A percentile compares a stretch with the other conserved stretches of the same genome.
phyloP scores from a whole-genome alignment of 768 basidiomycete species.

The Cubamyces lactineus region DNA sequence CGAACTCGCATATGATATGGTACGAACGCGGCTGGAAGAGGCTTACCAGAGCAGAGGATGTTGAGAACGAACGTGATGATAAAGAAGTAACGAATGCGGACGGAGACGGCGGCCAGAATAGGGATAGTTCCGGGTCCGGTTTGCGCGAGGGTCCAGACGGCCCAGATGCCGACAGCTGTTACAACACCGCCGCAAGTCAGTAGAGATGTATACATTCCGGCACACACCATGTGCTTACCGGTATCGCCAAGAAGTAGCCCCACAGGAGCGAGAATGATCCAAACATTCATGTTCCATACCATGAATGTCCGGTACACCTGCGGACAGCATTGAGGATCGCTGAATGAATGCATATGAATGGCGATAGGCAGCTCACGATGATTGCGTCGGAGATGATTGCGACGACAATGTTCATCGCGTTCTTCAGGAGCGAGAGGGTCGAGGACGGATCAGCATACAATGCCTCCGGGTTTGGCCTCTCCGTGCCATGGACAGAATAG shows the following conservation, averaged over 20 bases:
- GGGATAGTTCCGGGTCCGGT: not conserved
- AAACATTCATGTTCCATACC: constrained; percentile 3
- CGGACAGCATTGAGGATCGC: no score
- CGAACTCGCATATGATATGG: no score
- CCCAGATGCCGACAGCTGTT: constrained; percentile 12
- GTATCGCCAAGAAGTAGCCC: not conserved
- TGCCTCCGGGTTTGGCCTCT: not conserved
- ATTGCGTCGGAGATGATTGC: constrained; percentile 11
- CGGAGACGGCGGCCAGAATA: constrained; percentile 9
- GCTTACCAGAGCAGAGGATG: constrained; percentile 9
- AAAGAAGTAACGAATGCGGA: constrained; percentile 20
- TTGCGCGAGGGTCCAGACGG: constrained; percentile 10
- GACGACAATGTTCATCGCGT: constrained; percentile 4
- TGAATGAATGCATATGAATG: not conserved
- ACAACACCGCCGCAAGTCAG: not conserved
- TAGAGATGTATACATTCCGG: not conserved
- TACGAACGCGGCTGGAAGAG: not conserved
- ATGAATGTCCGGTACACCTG: constrained; percentile 9
- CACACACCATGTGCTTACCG: not conserved
- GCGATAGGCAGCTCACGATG: not conserved
- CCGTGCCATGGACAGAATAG: not conserved
- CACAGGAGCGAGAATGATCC: not conserved
- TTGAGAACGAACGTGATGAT: constrained; percentile 18
- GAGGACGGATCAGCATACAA: constrained; percentile 7
- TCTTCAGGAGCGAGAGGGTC: constrained; percentile 4